Conservation (phyloP, 2,329 filamentous ascomycete genomes). For the Fulvia fulva region DNA sequence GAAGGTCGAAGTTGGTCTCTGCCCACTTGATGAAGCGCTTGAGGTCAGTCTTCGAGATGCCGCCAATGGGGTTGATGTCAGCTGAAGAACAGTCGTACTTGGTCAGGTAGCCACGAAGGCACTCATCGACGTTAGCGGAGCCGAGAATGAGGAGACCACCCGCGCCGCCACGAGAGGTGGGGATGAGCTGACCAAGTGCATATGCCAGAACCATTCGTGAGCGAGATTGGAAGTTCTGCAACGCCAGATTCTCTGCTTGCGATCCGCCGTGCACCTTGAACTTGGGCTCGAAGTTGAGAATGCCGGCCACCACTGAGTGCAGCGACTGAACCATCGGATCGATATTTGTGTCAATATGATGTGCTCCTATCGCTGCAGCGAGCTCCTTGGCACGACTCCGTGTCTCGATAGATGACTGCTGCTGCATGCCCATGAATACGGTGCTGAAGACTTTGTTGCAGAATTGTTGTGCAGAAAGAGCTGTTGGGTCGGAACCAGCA, state of each 20-base stretch:
- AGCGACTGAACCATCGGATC: slow-evolving; percentile 62
- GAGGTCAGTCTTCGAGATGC: slow-evolving; percentile 63
- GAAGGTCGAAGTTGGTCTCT: slow-evolving; percentile 55
- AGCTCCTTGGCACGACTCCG: slow-evolving; percentile 62
- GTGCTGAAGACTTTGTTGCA: slow-evolving; percentile 59
- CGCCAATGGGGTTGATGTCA: slow-evolving; percentile 60
- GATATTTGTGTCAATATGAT: slow-evolving; percentile 71
- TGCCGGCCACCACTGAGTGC: slow-evolving; percentile 55
- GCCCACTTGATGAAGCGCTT: slow-evolving; percentile 70
- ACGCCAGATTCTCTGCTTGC: slow-evolving; percentile 57
- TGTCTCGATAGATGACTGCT: slow-evolving; percentile 64
- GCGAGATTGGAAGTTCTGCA: slow-evolving; percentile 66
- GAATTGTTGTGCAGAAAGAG: slow-evolving; percentile 55
- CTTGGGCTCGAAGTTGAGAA: slow-evolving; percentile 57
- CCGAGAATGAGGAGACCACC: slow-evolving; percentile 63
- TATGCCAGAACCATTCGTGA: slow-evolving; percentile 64
- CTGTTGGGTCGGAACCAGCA: slow-evolving; percentile 48
- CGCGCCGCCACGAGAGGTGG: slow-evolving; percentile 56
- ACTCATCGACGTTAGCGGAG: slow-evolving; percentile 62
- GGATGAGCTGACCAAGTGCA: slow-evolving; percentile 60
- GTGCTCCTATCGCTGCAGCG: slow-evolving; percentile 59
- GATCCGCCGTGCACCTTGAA: slow-evolving; percentile 63
- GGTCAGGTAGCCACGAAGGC: slow-evolving; percentile 59
- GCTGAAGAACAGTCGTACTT: slow-evolving; percentile 63
- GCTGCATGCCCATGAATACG: slow-evolving; percentile 65